Evolutionary conservation across 768 basidiomycete genomes (phyloP).

Genomic region (Collybia mongolica): DNA sequence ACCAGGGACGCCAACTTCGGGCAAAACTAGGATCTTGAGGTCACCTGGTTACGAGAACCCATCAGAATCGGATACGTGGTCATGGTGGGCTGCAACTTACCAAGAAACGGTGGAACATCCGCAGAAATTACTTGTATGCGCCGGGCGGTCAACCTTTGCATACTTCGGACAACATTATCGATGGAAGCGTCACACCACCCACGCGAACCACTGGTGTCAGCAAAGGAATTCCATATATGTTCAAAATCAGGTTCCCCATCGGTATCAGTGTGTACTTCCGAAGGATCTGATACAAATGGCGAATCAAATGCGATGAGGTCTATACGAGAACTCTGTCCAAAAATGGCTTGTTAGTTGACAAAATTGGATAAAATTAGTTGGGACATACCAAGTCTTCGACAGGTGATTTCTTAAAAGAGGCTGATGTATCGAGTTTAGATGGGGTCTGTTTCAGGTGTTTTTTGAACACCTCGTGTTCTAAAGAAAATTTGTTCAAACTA

Average conservation of each 20-base stretch:
- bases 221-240: slow-evolving; percentile 53
- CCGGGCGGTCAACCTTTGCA: slow-evolving; percentile 44
- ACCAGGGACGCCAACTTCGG: no score
- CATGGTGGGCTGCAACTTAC: slow-evolving; percentile 28
- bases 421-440: neutral
- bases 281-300: slow-evolving; percentile 56
- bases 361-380: neutral
- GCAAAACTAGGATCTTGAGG: slow-evolving; percentile 43
- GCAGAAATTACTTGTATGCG: slow-evolving; percentile 51
- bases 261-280: slow-evolving; percentile 11
- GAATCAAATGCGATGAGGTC: slow-evolving; percentile 79
- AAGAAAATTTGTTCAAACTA: neutral
- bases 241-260: slow-evolving; percentile 44
- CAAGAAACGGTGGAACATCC: slow-evolving; percentile 60
- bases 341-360: neutral
- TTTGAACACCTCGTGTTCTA: neutral
- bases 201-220: slow-evolving; percentile 39
- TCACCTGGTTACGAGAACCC: slow-evolving; percentile 46
- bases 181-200: slow-evolving; percentile 70
- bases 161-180: slow-evolving; percentile 48
- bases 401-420: neutral
- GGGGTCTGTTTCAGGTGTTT: neutral
- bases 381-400: slow-evolving; percentile 18
- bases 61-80: slow-evolving; percentile 5
- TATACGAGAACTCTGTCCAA: slow-evolving; percentile 27